Evolutionary conservation across 176 grass and related monocot genomes (phyloP).

Genomic region (Cenchrus americanus): DNA sequence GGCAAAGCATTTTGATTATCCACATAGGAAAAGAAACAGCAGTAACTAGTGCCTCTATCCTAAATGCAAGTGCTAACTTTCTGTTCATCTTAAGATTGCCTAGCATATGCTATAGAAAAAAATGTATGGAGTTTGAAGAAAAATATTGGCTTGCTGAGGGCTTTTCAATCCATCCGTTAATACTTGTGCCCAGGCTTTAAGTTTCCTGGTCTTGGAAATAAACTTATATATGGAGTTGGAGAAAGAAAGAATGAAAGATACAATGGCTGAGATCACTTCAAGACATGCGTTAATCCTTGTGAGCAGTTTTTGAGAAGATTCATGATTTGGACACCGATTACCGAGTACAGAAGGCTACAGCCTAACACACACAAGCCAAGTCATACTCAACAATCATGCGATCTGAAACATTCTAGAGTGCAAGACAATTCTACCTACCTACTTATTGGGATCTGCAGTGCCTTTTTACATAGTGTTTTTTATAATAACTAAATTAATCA

Average conservation of each 20-base stretch:
- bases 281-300: neutral
- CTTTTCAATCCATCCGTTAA: neutral
- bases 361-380: neutral
- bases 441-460: neutral
- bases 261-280: neutral
- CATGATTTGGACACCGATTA: neutral
- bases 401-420: neutral
- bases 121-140: neutral
- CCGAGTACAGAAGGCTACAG: neutral
- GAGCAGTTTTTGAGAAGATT: neutral
- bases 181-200: neutral
- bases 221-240: neutral
- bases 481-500: neutral
- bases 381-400: slow-evolving; percentile 27
- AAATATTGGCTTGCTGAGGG: slow-evolving; percentile 4
- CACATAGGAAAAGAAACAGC: neutral
- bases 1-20: neutral
- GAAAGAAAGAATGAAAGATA: slow-evolving; percentile 4
- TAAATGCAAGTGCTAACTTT: neutral
- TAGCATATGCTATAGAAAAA: neutral
- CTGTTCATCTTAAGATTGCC: neutral
- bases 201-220: neutral
- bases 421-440: slow-evolving; percentile 9
- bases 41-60: neutral
- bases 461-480: neutral